Conservation (phyloP, 148 eudicot genomes). For the Rhododendron williamsianum region DNA sequence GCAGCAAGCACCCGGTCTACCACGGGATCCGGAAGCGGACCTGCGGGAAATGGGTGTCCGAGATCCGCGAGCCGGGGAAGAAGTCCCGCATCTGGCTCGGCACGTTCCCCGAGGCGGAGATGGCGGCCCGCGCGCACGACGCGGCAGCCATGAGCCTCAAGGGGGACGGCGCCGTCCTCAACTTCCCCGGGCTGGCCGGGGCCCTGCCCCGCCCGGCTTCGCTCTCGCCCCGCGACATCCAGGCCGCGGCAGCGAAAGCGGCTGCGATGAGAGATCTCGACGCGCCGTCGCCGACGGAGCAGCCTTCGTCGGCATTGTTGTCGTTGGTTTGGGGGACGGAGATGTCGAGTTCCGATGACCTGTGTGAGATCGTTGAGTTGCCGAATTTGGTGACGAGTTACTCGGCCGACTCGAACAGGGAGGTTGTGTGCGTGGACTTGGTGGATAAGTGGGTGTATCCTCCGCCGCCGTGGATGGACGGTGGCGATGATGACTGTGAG, state of each 20-base stretch:
- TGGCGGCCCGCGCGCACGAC: constrained; percentile 66
- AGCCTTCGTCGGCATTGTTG: too few relatives aligned
- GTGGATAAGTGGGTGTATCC: constrained; percentile 47
- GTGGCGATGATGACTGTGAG: constrained; percentile 22
- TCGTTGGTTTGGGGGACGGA: too few relatives aligned
- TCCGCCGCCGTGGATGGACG: constrained; percentile 35
- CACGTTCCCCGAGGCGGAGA: constrained; percentile 51
- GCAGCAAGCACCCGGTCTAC: background rate
- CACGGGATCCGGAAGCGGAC: constrained; percentile 30
- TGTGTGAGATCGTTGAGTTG: too few relatives aligned
- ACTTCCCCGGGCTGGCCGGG: constrained; percentile 47
- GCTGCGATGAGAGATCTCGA: too few relatives aligned
- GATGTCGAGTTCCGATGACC: too few relatives aligned
- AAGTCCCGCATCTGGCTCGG: constrained; percentile 62
- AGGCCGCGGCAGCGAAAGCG: too few relatives aligned
- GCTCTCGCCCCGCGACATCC: too few relatives aligned
- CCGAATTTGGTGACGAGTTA: too few relatives aligned
- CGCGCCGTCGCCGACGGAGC: too few relatives aligned
- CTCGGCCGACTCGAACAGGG: too few relatives aligned
- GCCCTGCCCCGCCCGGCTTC: constrained; percentile 33
- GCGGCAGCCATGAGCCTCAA: constrained; percentile 47
- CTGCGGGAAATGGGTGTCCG: constrained; percentile 77
- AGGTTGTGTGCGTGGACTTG: too few relatives aligned
- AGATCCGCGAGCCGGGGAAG: constrained; percentile 60
- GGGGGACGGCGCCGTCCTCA: constrained; percentile 38